Percentiles rank a stretch among this genome's conserved stretches.
Evolutionary conservation across 2,329 filamentous ascomycete genomes (phyloP).

Genomic region (Botryotinia globosa): DNA sequence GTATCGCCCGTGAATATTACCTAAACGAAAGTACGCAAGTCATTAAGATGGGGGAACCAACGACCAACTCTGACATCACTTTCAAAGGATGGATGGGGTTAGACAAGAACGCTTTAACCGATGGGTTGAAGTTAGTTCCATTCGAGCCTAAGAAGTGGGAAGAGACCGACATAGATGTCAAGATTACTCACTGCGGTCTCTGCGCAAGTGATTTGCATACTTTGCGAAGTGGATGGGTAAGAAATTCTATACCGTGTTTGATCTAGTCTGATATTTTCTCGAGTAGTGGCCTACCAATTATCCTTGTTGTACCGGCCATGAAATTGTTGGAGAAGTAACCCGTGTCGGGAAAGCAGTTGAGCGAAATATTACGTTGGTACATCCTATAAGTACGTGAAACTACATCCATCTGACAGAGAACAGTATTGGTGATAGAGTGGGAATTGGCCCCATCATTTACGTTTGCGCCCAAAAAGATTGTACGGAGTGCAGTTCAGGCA

Average conservation of each 20-base stretch:
- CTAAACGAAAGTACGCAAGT: not conserved
- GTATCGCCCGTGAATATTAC: not conserved
- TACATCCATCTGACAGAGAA: not conserved
- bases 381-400: not conserved
- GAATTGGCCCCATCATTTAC: constrained; percentile 10
- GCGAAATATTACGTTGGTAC: constrained; percentile 15
- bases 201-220: constrained; percentile 41
- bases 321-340: constrained; percentile 47
- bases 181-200: constrained; percentile 48
- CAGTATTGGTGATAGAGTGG: constrained; percentile 1
- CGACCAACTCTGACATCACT: not conserved
- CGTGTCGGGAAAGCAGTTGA: constrained; percentile 42
- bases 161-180: constrained; percentile 46
- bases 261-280: not conserved
- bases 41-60: not conserved
- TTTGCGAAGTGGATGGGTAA: constrained; percentile 33
- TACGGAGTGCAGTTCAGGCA: not conserved
- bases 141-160: constrained; percentile 47
- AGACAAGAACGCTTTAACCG: constrained; percentile 30
- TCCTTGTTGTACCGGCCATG: constrained; percentile 46
- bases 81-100: constrained; percentile 36
- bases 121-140: constrained; percentile 31
- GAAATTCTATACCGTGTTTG: not conserved
- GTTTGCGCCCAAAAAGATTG: constrained; percentile 8
- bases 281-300: constrained; percentile 40